Evolutionary conservation across 257 asterid genomes (phyloP).

Genomic region (Capsicum baccatum): DNA sequence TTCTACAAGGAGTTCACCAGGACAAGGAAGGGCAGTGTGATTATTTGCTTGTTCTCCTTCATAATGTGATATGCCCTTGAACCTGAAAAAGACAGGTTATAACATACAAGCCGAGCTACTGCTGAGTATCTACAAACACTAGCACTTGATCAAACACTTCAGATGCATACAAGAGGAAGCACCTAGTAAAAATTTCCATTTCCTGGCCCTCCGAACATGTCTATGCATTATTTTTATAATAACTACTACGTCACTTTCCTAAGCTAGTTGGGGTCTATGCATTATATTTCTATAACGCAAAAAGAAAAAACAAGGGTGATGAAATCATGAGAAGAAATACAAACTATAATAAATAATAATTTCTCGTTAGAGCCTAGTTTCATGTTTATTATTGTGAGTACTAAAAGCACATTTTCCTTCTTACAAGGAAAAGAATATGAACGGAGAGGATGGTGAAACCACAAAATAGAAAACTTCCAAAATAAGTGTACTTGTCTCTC

Average conservation of each 20-base stretch:
- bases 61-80: conserved; percentile 92
- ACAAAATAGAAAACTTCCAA: neutral
- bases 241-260: neutral
- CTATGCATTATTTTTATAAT: neutral
- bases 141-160: neutral
- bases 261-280: conserved; percentile 8
- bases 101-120: neutral
- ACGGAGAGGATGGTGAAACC: neutral
- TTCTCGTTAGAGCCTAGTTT: neutral
- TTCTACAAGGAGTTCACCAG: conserved; percentile 89
- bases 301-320: neutral
- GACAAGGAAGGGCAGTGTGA: conserved; percentile 94
- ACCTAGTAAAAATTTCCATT: neutral
- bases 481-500: neutral
- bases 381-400: neutral
- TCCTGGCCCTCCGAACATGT: neutral
- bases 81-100: conserved; percentile 36
- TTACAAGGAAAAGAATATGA: neutral
- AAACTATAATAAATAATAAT: neutral
- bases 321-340: neutral
- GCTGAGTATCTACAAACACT: neutral
- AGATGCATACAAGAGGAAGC: conserved; percentile 19
- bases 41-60: conserved; percentile 76
- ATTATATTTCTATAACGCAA: neutral
- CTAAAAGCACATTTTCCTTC: neutral